Percentiles rank a stretch among this genome's conserved stretches.
Conservation (phyloP, 169 alveolate genomes). For the Besnoitia besnoiti region DNA sequence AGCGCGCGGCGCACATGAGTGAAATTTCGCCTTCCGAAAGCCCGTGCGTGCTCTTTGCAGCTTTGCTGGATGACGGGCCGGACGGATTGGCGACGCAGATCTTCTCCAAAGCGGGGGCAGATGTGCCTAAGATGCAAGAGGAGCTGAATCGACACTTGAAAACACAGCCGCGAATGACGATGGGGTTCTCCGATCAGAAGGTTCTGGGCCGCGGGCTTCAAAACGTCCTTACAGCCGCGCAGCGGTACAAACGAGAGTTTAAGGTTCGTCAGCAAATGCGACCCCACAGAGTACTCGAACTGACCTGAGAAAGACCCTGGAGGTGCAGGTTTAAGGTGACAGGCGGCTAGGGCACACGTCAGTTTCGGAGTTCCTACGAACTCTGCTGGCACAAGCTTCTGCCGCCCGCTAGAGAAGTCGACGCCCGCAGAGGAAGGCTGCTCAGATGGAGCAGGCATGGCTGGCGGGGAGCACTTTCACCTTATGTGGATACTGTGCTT, state of each 20-base stretch:
- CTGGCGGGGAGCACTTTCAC: too few species aligned
- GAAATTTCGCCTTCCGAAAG: too few species aligned
- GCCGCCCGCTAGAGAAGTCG: too few species aligned
- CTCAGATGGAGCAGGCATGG: not conserved
- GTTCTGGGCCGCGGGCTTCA: conserved; percentile 85
- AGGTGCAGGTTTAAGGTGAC: too few species aligned
- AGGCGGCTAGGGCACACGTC: too few species aligned
- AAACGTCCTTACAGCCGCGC: conserved; percentile 80
- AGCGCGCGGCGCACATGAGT: too few species aligned
- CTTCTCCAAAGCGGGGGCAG: conserved; percentile 77
- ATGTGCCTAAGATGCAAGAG: conserved; percentile 77
- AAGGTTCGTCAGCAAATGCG: conserved; percentile 65
- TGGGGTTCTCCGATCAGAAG: conserved; percentile 88
- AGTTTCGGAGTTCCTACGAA: too few species aligned
- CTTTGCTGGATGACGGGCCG: conserved; percentile 77
- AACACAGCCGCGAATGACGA: conserved; percentile 83
- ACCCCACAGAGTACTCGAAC: too few species aligned
- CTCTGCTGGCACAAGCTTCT: too few species aligned
- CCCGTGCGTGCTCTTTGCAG: conserved; percentile 12
- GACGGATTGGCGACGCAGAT: conserved; percentile 81
- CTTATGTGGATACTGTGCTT: too few species aligned
- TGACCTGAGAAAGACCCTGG: too few species aligned
- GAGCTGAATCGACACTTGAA: conserved; percentile 82
- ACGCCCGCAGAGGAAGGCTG: not conserved
- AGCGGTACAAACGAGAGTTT: conserved; percentile 81